phyloP scores from a whole-genome alignment of 306 rosid genomes.

The Ormosia emarginata region DNA sequence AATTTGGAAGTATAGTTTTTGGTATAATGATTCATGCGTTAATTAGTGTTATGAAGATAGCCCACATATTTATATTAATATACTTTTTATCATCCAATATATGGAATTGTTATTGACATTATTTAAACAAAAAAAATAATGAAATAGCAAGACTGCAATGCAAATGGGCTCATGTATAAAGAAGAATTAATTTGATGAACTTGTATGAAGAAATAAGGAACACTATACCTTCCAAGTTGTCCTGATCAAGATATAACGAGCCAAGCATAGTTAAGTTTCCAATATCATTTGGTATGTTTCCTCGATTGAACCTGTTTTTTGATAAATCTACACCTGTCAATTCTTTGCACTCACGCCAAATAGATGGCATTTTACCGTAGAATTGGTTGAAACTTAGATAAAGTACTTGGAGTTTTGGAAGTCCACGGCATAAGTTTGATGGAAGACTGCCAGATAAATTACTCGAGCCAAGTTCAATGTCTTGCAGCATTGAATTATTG shows the following conservation, averaged over 20 bases:
- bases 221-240: constrained; percentile 19
- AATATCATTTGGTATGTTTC: constrained; percentile 11
- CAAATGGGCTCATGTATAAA: too few relatives aligned
- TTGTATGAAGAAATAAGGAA: background rate
- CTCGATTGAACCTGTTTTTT: background rate
- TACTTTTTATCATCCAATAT: too few relatives aligned
- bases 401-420: constrained; percentile 6
- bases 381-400: background rate
- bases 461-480: background rate
- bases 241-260: background rate
- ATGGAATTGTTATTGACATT: too few relatives aligned
- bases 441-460: constrained; percentile 14
- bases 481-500: background rate
- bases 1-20: too few relatives aligned
- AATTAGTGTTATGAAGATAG: too few relatives aligned
- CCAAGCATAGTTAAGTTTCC: constrained; percentile 16
- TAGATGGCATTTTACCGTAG: background rate
- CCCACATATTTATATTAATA: too few relatives aligned
- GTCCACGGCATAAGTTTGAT: background rate
- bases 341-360: constrained; percentile 14
- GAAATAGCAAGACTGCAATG: background rate
- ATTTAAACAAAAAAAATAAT: too few relatives aligned
- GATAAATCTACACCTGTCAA: background rate
- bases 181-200: background rate
- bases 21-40: too few relatives aligned